phyloP scores from a whole-genome alignment of 768 basidiomycete genomes.

The Naganishia randhawae region DNA sequence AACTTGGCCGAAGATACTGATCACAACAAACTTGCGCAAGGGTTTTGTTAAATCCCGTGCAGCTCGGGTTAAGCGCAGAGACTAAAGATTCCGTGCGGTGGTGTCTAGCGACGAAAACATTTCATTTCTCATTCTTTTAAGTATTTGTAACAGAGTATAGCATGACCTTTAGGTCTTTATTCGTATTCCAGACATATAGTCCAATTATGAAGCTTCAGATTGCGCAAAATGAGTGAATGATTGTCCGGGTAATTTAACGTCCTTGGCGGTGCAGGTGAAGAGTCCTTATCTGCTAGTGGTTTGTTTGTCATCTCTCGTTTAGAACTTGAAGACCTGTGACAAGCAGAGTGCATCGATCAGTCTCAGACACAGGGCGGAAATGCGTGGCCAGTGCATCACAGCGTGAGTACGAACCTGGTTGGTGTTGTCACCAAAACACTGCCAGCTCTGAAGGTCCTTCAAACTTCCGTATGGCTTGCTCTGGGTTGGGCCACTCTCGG shows the following conservation, averaged over 20 bases:
- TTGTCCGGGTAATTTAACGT: no score
- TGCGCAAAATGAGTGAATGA: no score
- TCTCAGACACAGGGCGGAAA: no score
- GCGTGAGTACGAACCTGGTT: slow-evolving; percentile 21
- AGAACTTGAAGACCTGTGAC: background rate
- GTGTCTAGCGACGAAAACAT: background rate
- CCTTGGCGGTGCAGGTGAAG: background rate
- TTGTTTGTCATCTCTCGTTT: background rate
- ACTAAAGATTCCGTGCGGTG: no score
- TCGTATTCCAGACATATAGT: background rate
- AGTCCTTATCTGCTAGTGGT: no score
- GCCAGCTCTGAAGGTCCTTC: slow-evolving; percentile 24
- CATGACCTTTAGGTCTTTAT: background rate
- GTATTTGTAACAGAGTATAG: background rate
- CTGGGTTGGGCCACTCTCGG: background rate
- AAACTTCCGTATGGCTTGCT: slow-evolving; percentile 26
- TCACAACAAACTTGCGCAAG: no score
- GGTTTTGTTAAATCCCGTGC: no score
- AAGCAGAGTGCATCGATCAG: background rate
- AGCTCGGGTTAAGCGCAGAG: no score
- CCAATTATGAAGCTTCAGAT: background rate
- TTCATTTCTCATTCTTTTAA: background rate
- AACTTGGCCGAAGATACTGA: no score
- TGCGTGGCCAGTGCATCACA: no score
- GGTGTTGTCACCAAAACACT: slow-evolving; percentile 9